Percentiles rank a stretch among this genome's conserved stretches.
Conservation (phyloP, 2,329 filamentous ascomycete genomes). For the Colletotrichum sublineola region DNA sequence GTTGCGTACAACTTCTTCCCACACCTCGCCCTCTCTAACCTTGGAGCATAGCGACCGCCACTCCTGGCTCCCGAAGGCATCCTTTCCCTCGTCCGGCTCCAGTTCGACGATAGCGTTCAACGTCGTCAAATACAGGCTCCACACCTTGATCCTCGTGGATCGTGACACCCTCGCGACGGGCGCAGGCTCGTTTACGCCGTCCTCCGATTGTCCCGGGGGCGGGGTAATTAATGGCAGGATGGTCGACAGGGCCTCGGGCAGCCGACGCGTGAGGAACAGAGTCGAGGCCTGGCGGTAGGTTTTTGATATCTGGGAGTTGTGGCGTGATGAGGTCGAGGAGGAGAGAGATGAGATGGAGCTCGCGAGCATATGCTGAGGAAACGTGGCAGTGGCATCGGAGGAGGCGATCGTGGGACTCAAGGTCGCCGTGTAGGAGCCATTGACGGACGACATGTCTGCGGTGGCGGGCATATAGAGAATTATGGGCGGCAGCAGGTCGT, state of each 20-base stretch:
- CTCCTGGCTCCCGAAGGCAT: conserved; percentile 84
- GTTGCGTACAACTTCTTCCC: conserved; percentile 90
- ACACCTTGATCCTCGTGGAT: conserved; percentile 91
- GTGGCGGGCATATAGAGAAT: conserved; percentile 35
- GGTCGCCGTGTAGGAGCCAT: conserved; percentile 58
- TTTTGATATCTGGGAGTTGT: conserved; percentile 84
- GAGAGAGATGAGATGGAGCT: conserved; percentile 79
- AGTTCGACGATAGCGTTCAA: conserved; percentile 92
- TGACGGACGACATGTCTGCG: conserved; percentile 57
- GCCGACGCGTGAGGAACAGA: conserved; percentile 91
- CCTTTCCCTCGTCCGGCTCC: conserved; percentile 90
- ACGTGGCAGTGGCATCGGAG: conserved; percentile 51
- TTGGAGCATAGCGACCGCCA: conserved; percentile 87
- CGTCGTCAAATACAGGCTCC: conserved; percentile 96
- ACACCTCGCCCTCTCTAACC: conserved; percentile 90
- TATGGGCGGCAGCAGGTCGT: conserved; percentile 20
- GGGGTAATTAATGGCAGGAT: conserved; percentile 85
- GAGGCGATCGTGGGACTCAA: conserved; percentile 60
- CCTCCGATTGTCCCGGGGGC: conserved; percentile 60
- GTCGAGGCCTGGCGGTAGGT: conserved; percentile 95
- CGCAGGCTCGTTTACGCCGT: conserved; percentile 67
- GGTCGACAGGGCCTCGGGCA: conserved; percentile 89
- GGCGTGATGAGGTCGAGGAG: conserved; percentile 71
- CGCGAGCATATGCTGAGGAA: conserved; percentile 67
- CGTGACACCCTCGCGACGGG: conserved; percentile 85